Base-by-base conservation (phyloP, 208 protist genomes). In the Phytomonas sp. region DNA sequence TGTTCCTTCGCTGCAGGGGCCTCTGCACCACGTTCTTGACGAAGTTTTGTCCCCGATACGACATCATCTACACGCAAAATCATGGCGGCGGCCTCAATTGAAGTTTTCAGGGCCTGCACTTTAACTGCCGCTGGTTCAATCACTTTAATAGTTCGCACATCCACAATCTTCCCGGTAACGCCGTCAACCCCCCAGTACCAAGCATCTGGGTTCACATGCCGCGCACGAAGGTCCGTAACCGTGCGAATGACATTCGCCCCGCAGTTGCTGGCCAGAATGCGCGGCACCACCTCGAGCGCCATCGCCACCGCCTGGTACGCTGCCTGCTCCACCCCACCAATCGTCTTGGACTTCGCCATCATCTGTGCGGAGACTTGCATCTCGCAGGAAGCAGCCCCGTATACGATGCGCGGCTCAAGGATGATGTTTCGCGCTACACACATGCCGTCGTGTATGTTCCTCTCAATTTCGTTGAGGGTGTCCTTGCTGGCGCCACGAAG, bases 181-280 rank as follows among this genome's bases (percentile, higher is more conserved):
- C 99, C 99, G 83, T 99, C 90, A 62, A 99, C 94, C 70, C 99
- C 99, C 89, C 91, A 99, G 59, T 81, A 85, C 75, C 96, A 89
- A 32, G 92, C 87, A 34, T 92, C 84, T 26, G 84, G 85, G 56
- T 77, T 77, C 28, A 87, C 81, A 81, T 99, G 97, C 75, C 97
- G 97, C 2, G 97, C 89, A 66, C 97, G 88, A 1, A 99, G 92
- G 73, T 99, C 97, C 7, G 99, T 99, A 1, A 99, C 82, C 2
- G 96, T 80, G 46, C 97, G 89, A 67, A 99, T 98, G 33, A 99
- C 93, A 71, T 99, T 97, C 29, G 90, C 98, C 71, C 99, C 99
- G 87, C 99, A 99, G 89, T 99, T 99, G 79, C 99, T 94, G 53
- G 97, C 95, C 7, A 99, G 88, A 68, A 99, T 99, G 66, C 98